phyloP scores from a whole-genome alignment of 2,329 filamentous ascomycete genomes.

The Cladosporium cucumerinum region DNA sequence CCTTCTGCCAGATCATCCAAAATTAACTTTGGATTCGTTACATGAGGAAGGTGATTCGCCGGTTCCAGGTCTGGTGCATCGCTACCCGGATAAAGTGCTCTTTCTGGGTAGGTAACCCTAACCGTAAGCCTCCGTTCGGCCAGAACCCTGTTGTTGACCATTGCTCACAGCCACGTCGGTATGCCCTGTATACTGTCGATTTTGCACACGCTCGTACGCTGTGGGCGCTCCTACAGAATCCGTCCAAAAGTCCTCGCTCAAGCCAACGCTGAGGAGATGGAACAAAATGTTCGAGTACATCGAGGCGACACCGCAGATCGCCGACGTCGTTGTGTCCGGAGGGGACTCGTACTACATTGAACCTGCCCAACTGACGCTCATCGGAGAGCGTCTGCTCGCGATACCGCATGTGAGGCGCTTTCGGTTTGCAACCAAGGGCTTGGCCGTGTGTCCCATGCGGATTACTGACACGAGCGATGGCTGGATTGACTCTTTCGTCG shows the following conservation, averaged over 20 bases:
- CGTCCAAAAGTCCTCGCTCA: constrained; percentile 38
- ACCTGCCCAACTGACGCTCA: constrained; percentile 50
- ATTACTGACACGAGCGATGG: constrained; percentile 52
- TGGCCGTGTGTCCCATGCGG: constrained; percentile 57
- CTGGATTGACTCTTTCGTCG: constrained; percentile 54
- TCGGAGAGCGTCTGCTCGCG: constrained; percentile 54
- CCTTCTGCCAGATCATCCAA: constrained; percentile 54
- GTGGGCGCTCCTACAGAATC: constrained; percentile 55
- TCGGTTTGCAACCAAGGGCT: constrained; percentile 60
- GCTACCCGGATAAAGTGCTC: constrained; percentile 62
- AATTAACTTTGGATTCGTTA: constrained; percentile 56
- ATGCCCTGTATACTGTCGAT: constrained; percentile 62
- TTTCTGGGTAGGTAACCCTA: constrained; percentile 51
- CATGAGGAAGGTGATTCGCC: constrained; percentile 56
- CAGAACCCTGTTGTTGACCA: not conserved
- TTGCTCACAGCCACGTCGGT: constrained; percentile 51
- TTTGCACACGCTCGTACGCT: constrained; percentile 60
- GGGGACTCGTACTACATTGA: constrained; percentile 60
- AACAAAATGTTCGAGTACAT: constrained; percentile 58
- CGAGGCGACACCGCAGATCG: constrained; percentile 46
- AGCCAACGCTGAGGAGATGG: constrained; percentile 48
- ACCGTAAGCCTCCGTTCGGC: not conserved
- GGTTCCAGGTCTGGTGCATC: constrained; percentile 57
- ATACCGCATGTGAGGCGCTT: constrained; percentile 59
- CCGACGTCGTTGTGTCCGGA: constrained; percentile 62